Evolutionary conservation across 768 basidiomycete genomes (phyloP).

Genomic region (Xerocomus spinulosus): DNA sequence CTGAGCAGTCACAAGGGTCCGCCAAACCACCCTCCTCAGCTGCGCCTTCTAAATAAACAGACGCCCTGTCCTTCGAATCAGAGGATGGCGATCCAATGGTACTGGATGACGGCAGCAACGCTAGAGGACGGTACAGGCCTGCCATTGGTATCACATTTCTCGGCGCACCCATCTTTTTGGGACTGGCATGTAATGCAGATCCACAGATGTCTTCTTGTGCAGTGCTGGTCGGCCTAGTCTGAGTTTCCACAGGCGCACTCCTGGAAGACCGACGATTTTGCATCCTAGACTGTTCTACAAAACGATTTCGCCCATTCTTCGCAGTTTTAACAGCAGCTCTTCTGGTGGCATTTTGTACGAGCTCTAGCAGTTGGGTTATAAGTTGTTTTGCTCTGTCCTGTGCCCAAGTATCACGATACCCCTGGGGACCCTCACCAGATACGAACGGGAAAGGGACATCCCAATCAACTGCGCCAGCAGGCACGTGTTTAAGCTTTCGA

Average conservation of each 20-base stretch:
- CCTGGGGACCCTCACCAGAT: slow-evolving; percentile 63
- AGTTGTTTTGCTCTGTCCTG: slow-evolving; percentile 58
- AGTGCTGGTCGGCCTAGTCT: neutral
- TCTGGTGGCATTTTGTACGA: slow-evolving; percentile 56
- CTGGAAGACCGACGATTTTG: slow-evolving; percentile 33
- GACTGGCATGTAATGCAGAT: neutral
- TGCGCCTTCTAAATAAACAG: slow-evolving; percentile 6
- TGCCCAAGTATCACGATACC: slow-evolving; percentile 65
- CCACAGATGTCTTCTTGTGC: neutral
- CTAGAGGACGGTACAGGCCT: slow-evolving; percentile 36
- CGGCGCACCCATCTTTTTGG: neutral
- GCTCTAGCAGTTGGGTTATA: slow-evolving; percentile 52
- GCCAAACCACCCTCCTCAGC: slow-evolving; percentile 7
- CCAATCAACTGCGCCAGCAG: slow-evolving; percentile 80
- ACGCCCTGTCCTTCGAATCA: slow-evolving; percentile 7
- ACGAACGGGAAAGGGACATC: slow-evolving; percentile 77
- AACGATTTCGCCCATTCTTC: slow-evolving; percentile 5
- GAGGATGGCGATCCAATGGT: neutral
- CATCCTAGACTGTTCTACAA: slow-evolving; percentile 28
- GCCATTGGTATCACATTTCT: neutral
- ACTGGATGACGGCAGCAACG: slow-evolving; percentile 33
- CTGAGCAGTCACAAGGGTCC: slow-evolving; percentile 32
- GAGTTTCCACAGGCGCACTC: slow-evolving; percentile 17
- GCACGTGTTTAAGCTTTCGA: slow-evolving; percentile 61
- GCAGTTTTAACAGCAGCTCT: slow-evolving; percentile 54